These are phyloP conservation scores for Debaryomyces sp. DNA, from an alignment of 1,139 yeast species.

Conservation along the genomic window DNA sequence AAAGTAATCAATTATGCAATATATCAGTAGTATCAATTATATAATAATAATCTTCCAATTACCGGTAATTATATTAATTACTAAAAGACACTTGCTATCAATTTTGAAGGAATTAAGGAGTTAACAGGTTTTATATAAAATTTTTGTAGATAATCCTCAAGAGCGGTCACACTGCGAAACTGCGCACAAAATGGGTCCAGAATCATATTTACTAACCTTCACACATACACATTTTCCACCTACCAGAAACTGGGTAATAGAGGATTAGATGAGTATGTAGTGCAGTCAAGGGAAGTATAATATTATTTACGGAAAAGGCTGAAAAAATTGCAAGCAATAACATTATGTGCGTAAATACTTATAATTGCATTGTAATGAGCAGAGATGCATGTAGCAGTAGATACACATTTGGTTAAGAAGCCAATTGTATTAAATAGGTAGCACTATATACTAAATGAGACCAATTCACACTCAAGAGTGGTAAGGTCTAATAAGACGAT, in stretches of 20 bases:
- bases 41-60: background rate
- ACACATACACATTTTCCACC: background rate
- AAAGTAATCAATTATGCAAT: constrained; percentile 6
- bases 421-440: background rate
- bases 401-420: background rate
- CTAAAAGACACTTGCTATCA: constrained; percentile 3
- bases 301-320: background rate
- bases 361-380: constrained; percentile 3
- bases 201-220: background rate
- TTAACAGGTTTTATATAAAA: constrained; percentile 2
- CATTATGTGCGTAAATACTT: background rate
- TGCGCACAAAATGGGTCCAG: constrained; percentile 7
- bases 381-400: background rate
- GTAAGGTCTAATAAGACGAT: constrained; percentile 66
- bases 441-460: constrained; percentile 19
- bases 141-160: constrained; percentile 3
- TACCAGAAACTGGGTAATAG: background rate
- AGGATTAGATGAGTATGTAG: background rate
- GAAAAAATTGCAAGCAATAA: background rate
- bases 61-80: background rate
- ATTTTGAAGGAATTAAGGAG: background rate
- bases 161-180: constrained; percentile 7
- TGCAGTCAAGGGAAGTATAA: background rate
- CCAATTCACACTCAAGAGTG: constrained; percentile 54
- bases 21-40: constrained; percentile 1